These are phyloP conservation scores for Xerocomus amazonicus DNA, from an alignment of 1,284 basidiomycete genomes.

Conservation along the genomic window DNA sequence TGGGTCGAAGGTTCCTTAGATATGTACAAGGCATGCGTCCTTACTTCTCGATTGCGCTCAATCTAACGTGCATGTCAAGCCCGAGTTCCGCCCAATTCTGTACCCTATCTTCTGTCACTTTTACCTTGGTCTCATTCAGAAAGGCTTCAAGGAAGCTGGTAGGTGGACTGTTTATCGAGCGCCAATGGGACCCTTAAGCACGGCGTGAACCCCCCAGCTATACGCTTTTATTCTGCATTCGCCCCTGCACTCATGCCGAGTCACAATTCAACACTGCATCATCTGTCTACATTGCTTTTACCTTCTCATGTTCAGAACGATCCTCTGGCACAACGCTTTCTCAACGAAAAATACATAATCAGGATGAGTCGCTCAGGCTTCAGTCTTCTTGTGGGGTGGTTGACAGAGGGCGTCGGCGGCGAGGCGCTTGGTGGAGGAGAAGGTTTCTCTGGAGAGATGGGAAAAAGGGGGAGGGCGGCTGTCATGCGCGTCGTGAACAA, in stretches of 20 bases:
- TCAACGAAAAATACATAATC: constrained; percentile 88
- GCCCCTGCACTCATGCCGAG: constrained; percentile 65
- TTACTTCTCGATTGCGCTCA: constrained; percentile 5
- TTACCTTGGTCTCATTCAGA: constrained; percentile 91
- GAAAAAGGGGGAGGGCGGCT: constrained; percentile 75
- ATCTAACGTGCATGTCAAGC: constrained; percentile 44
- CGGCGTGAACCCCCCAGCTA: constrained; percentile 39
- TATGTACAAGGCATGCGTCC: constrained; percentile 67
- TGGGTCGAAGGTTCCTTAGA: constrained; percentile 91
- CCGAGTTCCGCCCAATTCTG: constrained; percentile 89
- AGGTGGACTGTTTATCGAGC: constrained; percentile 2
- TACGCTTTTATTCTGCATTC: constrained; percentile 74
- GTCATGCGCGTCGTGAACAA: constrained; percentile 95
- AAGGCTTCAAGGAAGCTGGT: constrained; percentile 89
- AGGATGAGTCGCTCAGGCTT: constrained; percentile 92
- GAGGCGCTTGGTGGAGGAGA: constrained; percentile 80
- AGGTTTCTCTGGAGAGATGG: constrained; percentile 78
- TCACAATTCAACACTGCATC: constrained; percentile 74
- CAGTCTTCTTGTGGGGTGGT: constrained; percentile 90
- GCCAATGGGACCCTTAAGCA: constrained; percentile 2
- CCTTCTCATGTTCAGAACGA: constrained; percentile 86
- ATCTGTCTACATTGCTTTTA: constrained; percentile 79
- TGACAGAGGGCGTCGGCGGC: constrained; percentile 88
- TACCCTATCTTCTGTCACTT: constrained; percentile 98
- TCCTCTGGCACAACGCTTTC: constrained; percentile 80